phyloP scores from a whole-genome alignment of 345 rosid genomes.

The Erysimum cheiranthoides region DNA sequence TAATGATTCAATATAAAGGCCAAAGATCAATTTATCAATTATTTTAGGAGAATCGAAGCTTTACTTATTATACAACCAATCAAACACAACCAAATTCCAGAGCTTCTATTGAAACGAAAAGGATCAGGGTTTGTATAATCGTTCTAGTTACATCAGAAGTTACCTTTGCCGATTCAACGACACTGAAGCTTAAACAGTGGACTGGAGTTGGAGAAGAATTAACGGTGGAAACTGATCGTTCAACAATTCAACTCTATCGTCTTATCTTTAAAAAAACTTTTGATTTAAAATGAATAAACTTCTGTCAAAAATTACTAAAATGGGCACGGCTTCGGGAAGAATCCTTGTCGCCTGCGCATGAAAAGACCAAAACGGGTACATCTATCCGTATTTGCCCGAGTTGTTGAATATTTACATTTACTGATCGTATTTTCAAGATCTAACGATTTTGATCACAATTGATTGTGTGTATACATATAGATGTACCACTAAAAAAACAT shows the following conservation, averaged over 20 bases:
- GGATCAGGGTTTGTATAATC: background rate
- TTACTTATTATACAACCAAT: background rate
- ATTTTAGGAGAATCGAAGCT: background rate
- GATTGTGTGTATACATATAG: no score
- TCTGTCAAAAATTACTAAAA: slow-evolving; percentile 2
- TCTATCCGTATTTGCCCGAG: background rate
- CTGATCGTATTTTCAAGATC: background rate
- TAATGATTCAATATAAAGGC: background rate
- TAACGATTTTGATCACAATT: background rate
- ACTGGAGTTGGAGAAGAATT: background rate
- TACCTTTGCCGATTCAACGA: slow-evolving; percentile 33
- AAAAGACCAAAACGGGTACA: slow-evolving; percentile 14
- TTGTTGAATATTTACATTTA: background rate
- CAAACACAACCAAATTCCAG: background rate
- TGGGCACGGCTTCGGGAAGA: slow-evolving; percentile 13
- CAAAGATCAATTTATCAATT: background rate
- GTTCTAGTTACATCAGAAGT: background rate
- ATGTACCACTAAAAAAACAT: no score
- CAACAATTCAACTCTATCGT: background rate
- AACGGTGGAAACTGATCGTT: slow-evolving; percentile 13
- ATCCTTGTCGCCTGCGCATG: background rate
- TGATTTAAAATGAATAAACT: background rate
- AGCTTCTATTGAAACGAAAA: background rate
- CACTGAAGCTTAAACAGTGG: slow-evolving; percentile 14
- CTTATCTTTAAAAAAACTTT: slow-evolving; percentile 5